Evolutionary conservation across 768 basidiomycete genomes (phyloP), one percentile per base, ranked within the genome.

Genomic region (Pleurotus tuoliensis): DNA sequence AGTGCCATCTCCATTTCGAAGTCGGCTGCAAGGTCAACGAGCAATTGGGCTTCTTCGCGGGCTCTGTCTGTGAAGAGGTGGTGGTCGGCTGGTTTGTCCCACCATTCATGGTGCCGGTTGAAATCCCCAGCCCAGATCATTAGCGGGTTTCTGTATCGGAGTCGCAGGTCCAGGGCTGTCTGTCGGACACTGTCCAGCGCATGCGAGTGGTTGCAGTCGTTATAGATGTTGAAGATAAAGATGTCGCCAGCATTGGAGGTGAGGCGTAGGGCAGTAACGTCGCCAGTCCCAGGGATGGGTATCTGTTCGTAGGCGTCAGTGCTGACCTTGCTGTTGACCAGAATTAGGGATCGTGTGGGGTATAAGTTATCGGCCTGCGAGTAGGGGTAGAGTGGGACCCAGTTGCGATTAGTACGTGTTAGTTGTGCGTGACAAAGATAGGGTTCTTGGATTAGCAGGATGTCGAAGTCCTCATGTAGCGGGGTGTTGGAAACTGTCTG

Each of bases 41-140:
- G 39, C 3, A 41, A 2, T 16, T 41, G 13, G 12, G 39, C 39
- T 3, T 41, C 39, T 4, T 16, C 16, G 2, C 12, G 4, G 16
- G 39, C 64, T 4, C 46, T 8, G 0, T 34, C 37, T 1, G 71
- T 76, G 62, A 80, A 74, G 0, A 81, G 72, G 47, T 70, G 68
- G 5, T 49, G 47, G 45, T 72, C 67, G 6, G 49, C 38, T 0
- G 63, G 56, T 4, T 67, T 57, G 16, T 78, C 75, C 76, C 76
- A 78, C 6, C 71, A 22, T 0, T 69, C 71, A 62, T 77, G 72
- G 57, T 78, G 76, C 15, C 68, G 47, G 55, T 77, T 77, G 65
- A 76, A 78, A 60, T 78, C 71, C 0, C 78, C 70, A 0, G 61
- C 39, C 75, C 72, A 76, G 1, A 74, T 55, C 3, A 67, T 20